A percentile compares a stretch with the other conserved stretches of the same genome.
Conservation (phyloP, 2,329 filamentous ascomycete genomes). For the Neofusicoccum umdonicola region DNA sequence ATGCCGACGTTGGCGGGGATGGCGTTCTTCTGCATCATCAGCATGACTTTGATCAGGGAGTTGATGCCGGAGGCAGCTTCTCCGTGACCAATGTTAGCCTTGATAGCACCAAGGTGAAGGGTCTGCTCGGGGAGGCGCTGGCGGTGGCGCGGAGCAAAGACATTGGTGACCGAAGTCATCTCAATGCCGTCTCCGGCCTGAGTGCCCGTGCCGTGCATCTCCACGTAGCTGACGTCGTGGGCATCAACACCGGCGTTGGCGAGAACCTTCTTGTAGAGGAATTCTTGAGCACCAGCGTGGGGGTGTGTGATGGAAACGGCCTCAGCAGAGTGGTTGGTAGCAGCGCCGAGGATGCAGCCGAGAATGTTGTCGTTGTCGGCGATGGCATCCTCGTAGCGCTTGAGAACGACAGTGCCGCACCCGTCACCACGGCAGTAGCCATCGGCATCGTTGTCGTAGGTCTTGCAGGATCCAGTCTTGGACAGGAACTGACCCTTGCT, state of each 20-base stretch:
- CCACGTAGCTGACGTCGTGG: slow-evolving; percentile 75
- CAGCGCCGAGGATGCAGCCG: slow-evolving; percentile 30
- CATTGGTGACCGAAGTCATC: slow-evolving; percentile 70
- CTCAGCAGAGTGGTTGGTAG: slow-evolving; percentile 44
- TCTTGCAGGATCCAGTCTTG: slow-evolving; percentile 27
- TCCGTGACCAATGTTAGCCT: slow-evolving; percentile 55
- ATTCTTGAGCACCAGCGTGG: slow-evolving; percentile 23
- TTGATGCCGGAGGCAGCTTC: slow-evolving; percentile 56
- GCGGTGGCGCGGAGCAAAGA: slow-evolving; percentile 56
- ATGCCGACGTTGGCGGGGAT: slow-evolving; percentile 57
- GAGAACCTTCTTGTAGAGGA: slow-evolving; percentile 66
- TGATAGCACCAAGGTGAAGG: slow-evolving; percentile 54
- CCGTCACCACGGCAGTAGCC: slow-evolving; percentile 38
- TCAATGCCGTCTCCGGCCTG: slow-evolving; percentile 81
- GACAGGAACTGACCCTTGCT: slow-evolving; percentile 28
- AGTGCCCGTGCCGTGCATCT: slow-evolving; percentile 88
- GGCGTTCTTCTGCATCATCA: slow-evolving; percentile 55
- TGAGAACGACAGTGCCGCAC: slow-evolving; percentile 31
- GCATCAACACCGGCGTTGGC: slow-evolving; percentile 72
- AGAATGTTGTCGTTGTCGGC: slow-evolving; percentile 36
- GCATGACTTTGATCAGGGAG: slow-evolving; percentile 52
- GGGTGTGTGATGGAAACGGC: slow-evolving; percentile 30
- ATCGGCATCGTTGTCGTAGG: slow-evolving; percentile 33
- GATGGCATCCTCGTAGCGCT: slow-evolving; percentile 33
- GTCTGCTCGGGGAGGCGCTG: slow-evolving; percentile 50